A percentile compares a stretch with the other conserved stretches of the same genome.
Conservation (phyloP, 1,139 yeast species). For the Kazachstania sp. region DNA sequence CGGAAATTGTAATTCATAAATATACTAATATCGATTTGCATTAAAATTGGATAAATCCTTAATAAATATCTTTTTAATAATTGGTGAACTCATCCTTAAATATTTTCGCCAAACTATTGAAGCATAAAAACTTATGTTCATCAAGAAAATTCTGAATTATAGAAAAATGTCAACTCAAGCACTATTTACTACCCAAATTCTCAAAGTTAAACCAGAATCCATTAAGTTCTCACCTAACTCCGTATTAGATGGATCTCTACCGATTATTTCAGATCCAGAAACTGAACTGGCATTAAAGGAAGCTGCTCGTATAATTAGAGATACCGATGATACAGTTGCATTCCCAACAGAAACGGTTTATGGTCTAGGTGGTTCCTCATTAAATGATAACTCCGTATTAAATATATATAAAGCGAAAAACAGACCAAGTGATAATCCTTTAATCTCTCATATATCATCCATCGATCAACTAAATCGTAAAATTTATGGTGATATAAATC, state of each 20-base stretch:
- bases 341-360: constrained; percentile 97
- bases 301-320: constrained; percentile 51
- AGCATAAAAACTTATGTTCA: constrained; percentile 2
- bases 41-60: no score
- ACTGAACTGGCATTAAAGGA: constrained; percentile 43
- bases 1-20: no score
- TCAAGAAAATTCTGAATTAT: neutral
- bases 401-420: constrained; percentile 81
- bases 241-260: constrained; percentile 32
- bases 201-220: constrained; percentile 39
- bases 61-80: no score
- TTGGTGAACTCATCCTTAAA: no score
- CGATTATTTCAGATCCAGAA: constrained; percentile 41
- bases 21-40: no score
- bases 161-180: constrained; percentile 1
- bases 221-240: constrained; percentile 34
- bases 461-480: constrained; percentile 58
- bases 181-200: constrained; percentile 32
- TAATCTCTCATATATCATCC: constrained; percentile 83
- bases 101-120: no score
- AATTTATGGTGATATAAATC: constrained; percentile 28
- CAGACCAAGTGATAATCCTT: constrained; percentile 90
- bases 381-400: constrained; percentile 61
- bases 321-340: constrained; percentile 59
- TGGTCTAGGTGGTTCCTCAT: constrained; percentile 86